A percentile compares a stretch with the other conserved stretches of the same genome.
phyloP scores from a whole-genome alignment of 179 eudicot genomes.

The Patellifolia procumbens region DNA sequence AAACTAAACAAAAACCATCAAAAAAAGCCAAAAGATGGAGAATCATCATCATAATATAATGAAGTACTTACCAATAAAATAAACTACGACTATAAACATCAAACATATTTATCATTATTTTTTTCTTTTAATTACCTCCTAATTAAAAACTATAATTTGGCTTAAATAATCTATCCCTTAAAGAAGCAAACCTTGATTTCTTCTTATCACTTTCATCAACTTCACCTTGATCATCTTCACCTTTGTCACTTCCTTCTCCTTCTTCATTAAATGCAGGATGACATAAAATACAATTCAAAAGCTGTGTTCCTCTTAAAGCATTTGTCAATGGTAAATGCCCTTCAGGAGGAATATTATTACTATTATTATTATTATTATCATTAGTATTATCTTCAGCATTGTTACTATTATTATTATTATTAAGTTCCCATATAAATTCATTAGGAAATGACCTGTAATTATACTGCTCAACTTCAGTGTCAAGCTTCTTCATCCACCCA shows the following conservation, averaged over 20 bases:
- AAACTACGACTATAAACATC: background rate
- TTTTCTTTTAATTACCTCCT: background rate
- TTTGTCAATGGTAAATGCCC: slow-evolving; percentile 92
- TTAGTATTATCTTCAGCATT: background rate
- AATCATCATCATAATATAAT: background rate
- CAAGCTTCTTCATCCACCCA: slow-evolving; percentile 96
- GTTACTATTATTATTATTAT: slow-evolving; percentile 11
- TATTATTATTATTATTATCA: background rate
- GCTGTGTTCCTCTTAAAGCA: slow-evolving; percentile 88
- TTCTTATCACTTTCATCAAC: slow-evolving; percentile 27
- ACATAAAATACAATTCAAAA: slow-evolving; percentile 52
- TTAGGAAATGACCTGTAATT: slow-evolving; percentile 77
- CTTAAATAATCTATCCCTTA: slow-evolving; percentile 52
- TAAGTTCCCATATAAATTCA: slow-evolving; percentile 78
- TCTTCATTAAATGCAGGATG: slow-evolving; percentile 74
- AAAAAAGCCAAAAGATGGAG: slow-evolving; percentile 13
- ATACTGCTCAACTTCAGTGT: slow-evolving; percentile 71
- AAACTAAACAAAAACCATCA: slow-evolving; percentile 21
- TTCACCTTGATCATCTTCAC: slow-evolving; percentile 7
- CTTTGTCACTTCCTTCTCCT: slow-evolving; percentile 26
- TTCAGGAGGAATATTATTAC: slow-evolving; percentile 49
- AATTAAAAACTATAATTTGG: slow-evolving; percentile 63
- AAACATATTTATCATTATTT: background rate
- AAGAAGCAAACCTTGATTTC: slow-evolving; percentile 38
- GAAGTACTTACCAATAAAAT: background rate